A percentile compares a stretch with the other conserved stretches of the same genome.
These are phyloP conservation scores for Cutaneotrichosporon curvatum DNA, from an alignment of 1,284 basidiomycete species.

Conservation along the genomic window DNA sequence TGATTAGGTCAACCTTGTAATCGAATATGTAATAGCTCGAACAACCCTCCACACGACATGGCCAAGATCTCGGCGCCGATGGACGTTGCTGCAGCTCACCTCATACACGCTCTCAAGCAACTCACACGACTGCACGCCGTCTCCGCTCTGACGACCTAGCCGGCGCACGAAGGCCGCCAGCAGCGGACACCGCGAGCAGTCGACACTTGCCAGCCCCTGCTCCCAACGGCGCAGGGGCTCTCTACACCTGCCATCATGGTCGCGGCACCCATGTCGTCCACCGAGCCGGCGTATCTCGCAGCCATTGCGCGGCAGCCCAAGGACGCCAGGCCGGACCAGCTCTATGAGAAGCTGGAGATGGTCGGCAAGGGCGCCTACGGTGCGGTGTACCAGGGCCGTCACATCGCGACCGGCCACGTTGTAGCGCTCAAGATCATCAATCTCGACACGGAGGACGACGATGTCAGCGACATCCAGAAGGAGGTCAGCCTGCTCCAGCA, in stretches of 20 bases:
- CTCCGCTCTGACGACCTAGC: too few species aligned
- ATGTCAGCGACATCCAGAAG: slow-evolving; percentile 92
- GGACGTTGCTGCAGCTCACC: too few species aligned
- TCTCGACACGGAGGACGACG: slow-evolving; percentile 92
- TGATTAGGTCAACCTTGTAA: not conserved
- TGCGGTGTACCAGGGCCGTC: slow-evolving; percentile 87
- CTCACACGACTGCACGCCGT: too few species aligned
- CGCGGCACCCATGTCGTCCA: slow-evolving; percentile 7
- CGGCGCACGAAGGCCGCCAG: too few species aligned
- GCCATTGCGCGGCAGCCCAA: slow-evolving; percentile 37
- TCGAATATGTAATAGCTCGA: too few species aligned
- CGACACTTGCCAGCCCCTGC: too few species aligned
- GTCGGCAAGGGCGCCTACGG: slow-evolving; percentile 93
- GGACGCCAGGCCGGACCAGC: slow-evolving; percentile 32
- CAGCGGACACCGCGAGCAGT: too few species aligned
- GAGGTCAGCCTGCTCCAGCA: slow-evolving; percentile 90
- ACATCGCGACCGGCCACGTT: slow-evolving; percentile 72
- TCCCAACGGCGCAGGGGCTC: too few species aligned
- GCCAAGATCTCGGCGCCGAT: too few species aligned
- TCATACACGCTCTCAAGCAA: too few species aligned
- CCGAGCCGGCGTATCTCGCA: slow-evolving; percentile 38
- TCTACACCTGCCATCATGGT: not conserved
- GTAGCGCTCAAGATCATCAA: slow-evolving; percentile 98
- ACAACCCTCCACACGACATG: too few species aligned
- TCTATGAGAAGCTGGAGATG: slow-evolving; percentile 59